Evolutionary conservation across 305 asterid genomes (phyloP).

Genomic region (Ajuga reptans): DNA sequence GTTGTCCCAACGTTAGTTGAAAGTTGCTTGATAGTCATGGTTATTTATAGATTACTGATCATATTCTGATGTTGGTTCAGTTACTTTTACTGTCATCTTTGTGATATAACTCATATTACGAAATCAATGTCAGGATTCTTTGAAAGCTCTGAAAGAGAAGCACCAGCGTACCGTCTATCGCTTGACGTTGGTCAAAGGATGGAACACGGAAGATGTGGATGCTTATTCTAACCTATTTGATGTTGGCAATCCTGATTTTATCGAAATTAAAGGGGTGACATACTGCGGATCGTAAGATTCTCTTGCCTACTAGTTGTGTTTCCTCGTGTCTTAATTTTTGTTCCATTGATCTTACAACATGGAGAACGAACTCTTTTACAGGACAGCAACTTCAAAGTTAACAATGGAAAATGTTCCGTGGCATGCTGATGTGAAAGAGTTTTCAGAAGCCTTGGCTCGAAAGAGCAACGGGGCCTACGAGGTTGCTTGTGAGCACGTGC

Average conservation of each 20-base stretch:
- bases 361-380: slow-evolving; percentile 25
- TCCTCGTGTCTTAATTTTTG: not conserved
- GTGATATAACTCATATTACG: not conserved
- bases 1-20: not conserved
- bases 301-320: not conserved
- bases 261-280: slow-evolving; percentile 96
- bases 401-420: slow-evolving; percentile 97
- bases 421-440: slow-evolving; percentile 84
- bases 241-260: slow-evolving; percentile 73
- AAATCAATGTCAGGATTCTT: slow-evolving; percentile 52
- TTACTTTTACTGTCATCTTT: not conserved
- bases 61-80: not conserved
- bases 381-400: slow-evolving; percentile 89
- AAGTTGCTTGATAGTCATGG: slow-evolving; percentile 3
- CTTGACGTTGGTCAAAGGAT: slow-evolving; percentile 87
- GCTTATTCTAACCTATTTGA: slow-evolving; percentile 71
- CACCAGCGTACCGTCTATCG: slow-evolving; percentile 87
- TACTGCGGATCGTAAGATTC: slow-evolving; percentile 89
- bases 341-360: not conserved
- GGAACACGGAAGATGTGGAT: slow-evolving; percentile 89
- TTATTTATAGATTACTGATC: not conserved
- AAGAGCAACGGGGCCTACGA: slow-evolving; percentile 79
- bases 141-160: slow-evolving; percentile 77
- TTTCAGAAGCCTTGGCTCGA: slow-evolving; percentile 67
- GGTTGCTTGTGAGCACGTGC: slow-evolving; percentile 92